These are phyloP conservation scores for Exophiala phaeomuriformis DNA, from an alignment of 2,329 filamentous ascomycete species.

Conservation along the genomic window DNA sequence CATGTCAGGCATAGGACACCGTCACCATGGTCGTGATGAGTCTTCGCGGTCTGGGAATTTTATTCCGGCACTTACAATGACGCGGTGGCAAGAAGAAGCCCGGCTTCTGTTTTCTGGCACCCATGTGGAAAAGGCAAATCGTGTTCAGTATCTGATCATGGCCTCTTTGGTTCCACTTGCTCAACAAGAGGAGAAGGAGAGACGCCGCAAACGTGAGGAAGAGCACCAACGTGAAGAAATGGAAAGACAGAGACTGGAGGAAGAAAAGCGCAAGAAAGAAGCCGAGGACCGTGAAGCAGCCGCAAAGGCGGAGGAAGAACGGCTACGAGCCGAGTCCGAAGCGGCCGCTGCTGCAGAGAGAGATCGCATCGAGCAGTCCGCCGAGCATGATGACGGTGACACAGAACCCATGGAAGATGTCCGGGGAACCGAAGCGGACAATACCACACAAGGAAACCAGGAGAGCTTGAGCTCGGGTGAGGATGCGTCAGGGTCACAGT, in stretches of 20 bases:
- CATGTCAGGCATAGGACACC: constrained; percentile 48
- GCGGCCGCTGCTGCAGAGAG: constrained; percentile 36
- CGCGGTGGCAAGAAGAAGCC: constrained; percentile 84
- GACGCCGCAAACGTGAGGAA: constrained; percentile 54
- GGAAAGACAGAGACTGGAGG: constrained; percentile 60
- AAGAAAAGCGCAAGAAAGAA: constrained; percentile 62
- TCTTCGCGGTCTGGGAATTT: constrained; percentile 69
- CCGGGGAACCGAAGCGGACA: constrained; percentile 45
- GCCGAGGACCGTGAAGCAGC: constrained; percentile 64
- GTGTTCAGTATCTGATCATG: constrained; percentile 62
- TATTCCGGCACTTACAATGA: constrained; percentile 59
- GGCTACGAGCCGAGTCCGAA: constrained; percentile 51
- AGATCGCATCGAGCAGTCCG: constrained; percentile 23
- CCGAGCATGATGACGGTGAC: constrained; percentile 26
- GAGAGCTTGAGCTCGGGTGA: constrained; percentile 1
- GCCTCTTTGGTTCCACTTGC: constrained; percentile 73
- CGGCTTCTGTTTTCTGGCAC: constrained; percentile 70
- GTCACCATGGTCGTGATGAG: constrained; percentile 40
- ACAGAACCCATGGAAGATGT: constrained; percentile 68
- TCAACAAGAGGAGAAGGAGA: constrained; percentile 69
- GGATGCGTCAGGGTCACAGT: constrained; percentile 42
- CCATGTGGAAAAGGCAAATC: constrained; percentile 61
- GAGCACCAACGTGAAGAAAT: constrained; percentile 52
- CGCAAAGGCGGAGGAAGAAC: constrained; percentile 40
- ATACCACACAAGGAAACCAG: constrained; percentile 22